These are phyloP conservation scores for Saccharomyces hybrid DNA, from an alignment of 1,139 yeast genomes.

Conservation along the genomic window DNA sequence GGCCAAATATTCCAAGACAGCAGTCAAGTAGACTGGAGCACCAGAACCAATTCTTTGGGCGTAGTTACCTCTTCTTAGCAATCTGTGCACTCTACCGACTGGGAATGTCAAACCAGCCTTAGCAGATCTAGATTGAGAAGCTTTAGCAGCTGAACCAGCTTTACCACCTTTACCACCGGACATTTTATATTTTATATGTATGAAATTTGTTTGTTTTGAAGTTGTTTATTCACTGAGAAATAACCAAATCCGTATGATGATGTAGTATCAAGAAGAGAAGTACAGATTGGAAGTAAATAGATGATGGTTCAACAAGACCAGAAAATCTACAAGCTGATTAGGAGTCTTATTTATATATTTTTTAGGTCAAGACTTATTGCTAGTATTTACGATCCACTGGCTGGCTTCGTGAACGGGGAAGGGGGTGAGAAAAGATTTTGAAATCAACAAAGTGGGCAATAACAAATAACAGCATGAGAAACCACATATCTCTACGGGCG, in stretches of 20 bases:
- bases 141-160: conserved; percentile 88
- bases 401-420: background rate
- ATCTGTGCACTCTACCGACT: conserved; percentile 98
- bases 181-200: conserved; percentile 39
- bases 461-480: background rate
- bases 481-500: background rate
- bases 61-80: conserved; percentile 95
- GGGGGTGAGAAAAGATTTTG: background rate
- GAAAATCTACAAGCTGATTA: background rate
- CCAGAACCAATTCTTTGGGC: conserved; percentile 99
- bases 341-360: background rate
- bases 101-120: conserved; percentile 99
- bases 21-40: conserved; percentile 93
- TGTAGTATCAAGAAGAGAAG: background rate
- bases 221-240: conserved; percentile 3
- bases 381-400: background rate
- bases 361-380: background rate
- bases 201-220: conserved; percentile 14
- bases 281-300: background rate
- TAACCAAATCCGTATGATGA: background rate
- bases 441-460: background rate
- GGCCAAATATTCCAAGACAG: conserved; percentile 91
- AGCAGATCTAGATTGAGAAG: conserved; percentile 95
- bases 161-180: conserved; percentile 99
- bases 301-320: background rate